phyloP scores from a whole-genome alignment of 202 grass and related monocot species.

The Setaria italica region DNA sequence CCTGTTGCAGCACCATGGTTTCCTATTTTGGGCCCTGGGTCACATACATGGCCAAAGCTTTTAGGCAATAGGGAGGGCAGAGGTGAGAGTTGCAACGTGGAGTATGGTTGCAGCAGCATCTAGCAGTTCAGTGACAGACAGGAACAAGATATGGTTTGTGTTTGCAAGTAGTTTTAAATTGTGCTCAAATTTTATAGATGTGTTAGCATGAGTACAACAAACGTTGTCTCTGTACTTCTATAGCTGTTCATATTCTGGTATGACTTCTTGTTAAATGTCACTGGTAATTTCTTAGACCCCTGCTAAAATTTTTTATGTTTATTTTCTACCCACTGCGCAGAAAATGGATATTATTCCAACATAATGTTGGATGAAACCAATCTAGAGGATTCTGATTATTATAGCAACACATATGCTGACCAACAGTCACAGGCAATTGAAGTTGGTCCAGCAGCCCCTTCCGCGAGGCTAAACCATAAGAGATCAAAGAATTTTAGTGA shows the following conservation, averaged over 20 bases:
- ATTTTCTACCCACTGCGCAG: too few relatives aligned
- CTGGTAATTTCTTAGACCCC: too few relatives aligned
- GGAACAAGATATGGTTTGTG: neutral
- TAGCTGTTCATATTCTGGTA: neutral
- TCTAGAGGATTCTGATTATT: too few relatives aligned
- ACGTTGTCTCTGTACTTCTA: neutral
- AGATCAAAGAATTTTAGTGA: too few relatives aligned
- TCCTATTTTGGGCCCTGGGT: conserved; percentile 80
- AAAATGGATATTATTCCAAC: too few relatives aligned
- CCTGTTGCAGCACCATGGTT: conserved; percentile 74
- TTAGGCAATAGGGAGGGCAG: neutral
- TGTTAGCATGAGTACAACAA: neutral
- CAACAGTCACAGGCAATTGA: too few relatives aligned
- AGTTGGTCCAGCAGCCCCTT: too few relatives aligned
- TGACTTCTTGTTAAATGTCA: too few relatives aligned
- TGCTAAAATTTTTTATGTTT: too few relatives aligned
- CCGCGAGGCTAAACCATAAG: too few relatives aligned
- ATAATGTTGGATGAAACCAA: too few relatives aligned
- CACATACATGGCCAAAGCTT: conserved; percentile 33
- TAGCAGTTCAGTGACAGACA: neutral
- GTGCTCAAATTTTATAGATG: neutral
- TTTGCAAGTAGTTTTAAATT: neutral
- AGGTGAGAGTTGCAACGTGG: neutral
- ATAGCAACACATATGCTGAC: too few relatives aligned
- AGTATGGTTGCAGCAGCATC: neutral